Evolutionary conservation across 345 rosid genomes (phyloP).

Genomic region (Diplotaxis tenuifolia): DNA sequence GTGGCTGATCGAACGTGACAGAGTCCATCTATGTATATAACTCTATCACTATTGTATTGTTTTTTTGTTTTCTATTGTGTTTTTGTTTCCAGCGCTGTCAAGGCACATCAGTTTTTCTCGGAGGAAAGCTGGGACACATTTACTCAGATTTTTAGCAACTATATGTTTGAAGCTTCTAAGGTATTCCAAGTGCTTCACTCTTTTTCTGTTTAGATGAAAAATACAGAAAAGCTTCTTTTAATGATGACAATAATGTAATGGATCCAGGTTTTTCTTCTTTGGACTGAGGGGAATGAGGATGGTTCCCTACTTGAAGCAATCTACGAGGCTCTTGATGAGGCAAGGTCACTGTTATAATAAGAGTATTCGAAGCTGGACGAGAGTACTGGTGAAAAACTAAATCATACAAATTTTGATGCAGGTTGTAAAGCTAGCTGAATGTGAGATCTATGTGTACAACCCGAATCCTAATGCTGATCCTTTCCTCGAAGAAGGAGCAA

Average conservation of each 20-base stretch:
- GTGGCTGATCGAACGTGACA: conserved; percentile 26
- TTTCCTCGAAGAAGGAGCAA: conserved; percentile 74
- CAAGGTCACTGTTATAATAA: background rate
- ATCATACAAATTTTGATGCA: background rate
- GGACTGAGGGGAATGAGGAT: background rate
- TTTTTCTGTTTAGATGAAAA: too few relatives aligned
- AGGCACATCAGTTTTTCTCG: conserved; percentile 88
- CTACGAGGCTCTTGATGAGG: conserved; percentile 14
- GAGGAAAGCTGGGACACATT: conserved; percentile 86
- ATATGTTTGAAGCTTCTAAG: conserved; percentile 93
- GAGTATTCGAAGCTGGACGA: background rate
- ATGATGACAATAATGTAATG: too few relatives aligned
- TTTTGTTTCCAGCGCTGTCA: conserved; percentile 70
- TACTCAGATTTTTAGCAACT: conserved; percentile 74
- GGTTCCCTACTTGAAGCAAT: background rate
- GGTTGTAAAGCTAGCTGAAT: background rate
- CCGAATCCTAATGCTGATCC: conserved; percentile 86
- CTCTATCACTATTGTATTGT: conserved; percentile 41
- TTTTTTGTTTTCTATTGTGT: conserved; percentile 21
- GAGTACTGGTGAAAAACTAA: background rate
- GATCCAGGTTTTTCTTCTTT: too few relatives aligned
- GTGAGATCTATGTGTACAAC: background rate
- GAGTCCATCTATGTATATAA: conserved; percentile 9
- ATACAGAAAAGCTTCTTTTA: too few relatives aligned
- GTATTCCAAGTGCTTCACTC: too few relatives aligned